Conservation (phyloP, 768 basidiomycete species). For the Boletellus ananiceps region DNA sequence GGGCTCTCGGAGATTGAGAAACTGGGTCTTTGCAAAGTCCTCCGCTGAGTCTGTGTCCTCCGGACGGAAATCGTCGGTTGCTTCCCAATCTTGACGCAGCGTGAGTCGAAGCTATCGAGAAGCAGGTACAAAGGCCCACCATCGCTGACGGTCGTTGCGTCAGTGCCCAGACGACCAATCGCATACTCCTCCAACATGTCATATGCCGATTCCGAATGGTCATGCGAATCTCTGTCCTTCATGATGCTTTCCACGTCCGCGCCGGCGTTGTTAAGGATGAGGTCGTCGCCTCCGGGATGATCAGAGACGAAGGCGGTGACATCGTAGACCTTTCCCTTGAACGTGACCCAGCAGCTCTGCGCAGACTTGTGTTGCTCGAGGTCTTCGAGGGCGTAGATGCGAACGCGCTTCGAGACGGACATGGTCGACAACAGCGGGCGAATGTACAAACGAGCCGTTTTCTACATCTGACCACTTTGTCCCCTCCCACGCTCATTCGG, state of each 20-base stretch:
- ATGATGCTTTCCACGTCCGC: constrained; percentile 78
- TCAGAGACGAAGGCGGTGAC: constrained; percentile 79
- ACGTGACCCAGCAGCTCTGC: constrained; percentile 77
- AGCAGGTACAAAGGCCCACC: constrained; percentile 43
- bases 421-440: constrained; percentile 32
- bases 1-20: constrained; percentile 86
- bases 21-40: constrained; percentile 87
- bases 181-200: constrained; percentile 86
- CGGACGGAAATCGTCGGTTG: constrained; percentile 85
- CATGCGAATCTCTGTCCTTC: constrained; percentile 77
- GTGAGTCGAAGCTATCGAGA: constrained; percentile 7
- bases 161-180: constrained; percentile 77
- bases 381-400: constrained; percentile 73
- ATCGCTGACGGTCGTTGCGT: constrained; percentile 71
- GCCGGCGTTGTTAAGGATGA: constrained; percentile 79
- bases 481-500: constrained; percentile 15
- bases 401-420: constrained; percentile 56
- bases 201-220: constrained; percentile 88
- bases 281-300: constrained; percentile 94
- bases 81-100: constrained; percentile 69
- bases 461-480: constrained; percentile 8
- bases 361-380: constrained; percentile 57
- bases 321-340: constrained; percentile 83
- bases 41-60: constrained; percentile 77
- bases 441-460: background rate